Percentiles rank a stretch among this genome's conserved stretches.
Conservation (phyloP, 306 rosid species). For the Inga laurina region DNA sequence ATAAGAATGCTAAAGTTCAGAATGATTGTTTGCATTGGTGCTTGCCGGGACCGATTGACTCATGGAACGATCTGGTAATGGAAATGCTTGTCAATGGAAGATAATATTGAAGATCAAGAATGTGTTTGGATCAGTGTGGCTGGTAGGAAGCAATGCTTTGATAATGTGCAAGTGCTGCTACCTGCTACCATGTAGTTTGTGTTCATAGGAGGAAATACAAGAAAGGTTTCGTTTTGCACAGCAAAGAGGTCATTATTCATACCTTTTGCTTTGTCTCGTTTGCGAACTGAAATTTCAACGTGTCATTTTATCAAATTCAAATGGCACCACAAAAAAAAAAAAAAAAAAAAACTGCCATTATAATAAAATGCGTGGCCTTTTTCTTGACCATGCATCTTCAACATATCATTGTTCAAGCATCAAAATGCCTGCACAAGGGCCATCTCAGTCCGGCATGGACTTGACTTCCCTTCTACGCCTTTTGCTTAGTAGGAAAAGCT, state of each 20-base stretch:
- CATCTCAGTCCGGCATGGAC: not conserved
- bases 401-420: constrained; percentile 4
- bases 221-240: not conserved
- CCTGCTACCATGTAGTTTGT: not conserved
- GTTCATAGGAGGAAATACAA: not conserved
- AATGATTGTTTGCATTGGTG: constrained; percentile 61
- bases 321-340: constrained; percentile 3
- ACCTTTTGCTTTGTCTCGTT: not conserved
- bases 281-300: constrained; percentile 19
- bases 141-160: not conserved
- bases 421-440: not conserved
- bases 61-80: constrained; percentile 80
- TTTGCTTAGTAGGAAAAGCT: too few relatives aligned
- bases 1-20: constrained; percentile 29
- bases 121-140: not conserved
- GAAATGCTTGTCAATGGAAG: constrained; percentile 55
- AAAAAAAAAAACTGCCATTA: not conserved
- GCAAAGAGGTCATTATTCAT: constrained; percentile 8
- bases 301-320: not conserved
- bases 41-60: constrained; percentile 88
- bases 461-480: too few relatives aligned
- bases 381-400: not conserved
- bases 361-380: not conserved
- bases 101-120: constrained; percentile 19
- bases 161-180: not conserved